Conservation (phyloP, 179 eudicot species). For the Silene coronaria region DNA sequence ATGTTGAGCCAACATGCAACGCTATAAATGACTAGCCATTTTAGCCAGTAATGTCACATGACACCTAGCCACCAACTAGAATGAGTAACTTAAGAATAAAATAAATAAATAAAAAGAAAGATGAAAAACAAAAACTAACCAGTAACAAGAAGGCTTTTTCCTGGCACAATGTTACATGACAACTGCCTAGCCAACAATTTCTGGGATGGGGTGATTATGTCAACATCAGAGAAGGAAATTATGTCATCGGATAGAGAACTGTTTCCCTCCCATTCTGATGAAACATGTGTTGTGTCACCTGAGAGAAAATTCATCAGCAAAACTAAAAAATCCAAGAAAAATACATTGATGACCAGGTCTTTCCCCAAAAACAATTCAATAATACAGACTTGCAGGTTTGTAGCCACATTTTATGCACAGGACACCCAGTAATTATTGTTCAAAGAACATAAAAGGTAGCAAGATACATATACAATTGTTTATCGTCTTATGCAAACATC, state of each 20-base stretch:
- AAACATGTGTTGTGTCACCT: constrained; percentile 34
- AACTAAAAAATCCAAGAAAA: not conserved
- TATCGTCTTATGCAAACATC: constrained; percentile 3
- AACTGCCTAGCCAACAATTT: constrained; percentile 58
- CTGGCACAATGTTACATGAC: constrained; percentile 54
- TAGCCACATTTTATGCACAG: not conserved
- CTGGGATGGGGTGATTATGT: constrained; percentile 63
- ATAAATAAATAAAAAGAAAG: not conserved
- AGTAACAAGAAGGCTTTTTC: constrained; percentile 80
- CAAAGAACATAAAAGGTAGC: constrained; percentile 1
- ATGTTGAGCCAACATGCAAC: not conserved
- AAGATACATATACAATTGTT: constrained; percentile 6
- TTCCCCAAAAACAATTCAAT: not conserved
- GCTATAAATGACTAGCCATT: not conserved
- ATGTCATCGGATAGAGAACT: constrained; percentile 33
- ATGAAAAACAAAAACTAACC: constrained; percentile 42
- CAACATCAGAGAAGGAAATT: constrained; percentile 65
- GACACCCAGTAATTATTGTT: not conserved
- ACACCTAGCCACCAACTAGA: constrained; percentile 4
- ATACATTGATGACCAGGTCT: not conserved
- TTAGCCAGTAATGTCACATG: not conserved
- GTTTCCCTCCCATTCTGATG: constrained; percentile 27
- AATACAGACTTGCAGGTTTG: constrained; percentile 1
- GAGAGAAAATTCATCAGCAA: constrained; percentile 26
- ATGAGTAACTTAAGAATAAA: not conserved